Percentiles rank a stretch among this genome's conserved stretches.
phyloP scores from a whole-genome alignment of 2,329 filamentous ascomycete genomes.

The Tolypocladium album region DNA sequence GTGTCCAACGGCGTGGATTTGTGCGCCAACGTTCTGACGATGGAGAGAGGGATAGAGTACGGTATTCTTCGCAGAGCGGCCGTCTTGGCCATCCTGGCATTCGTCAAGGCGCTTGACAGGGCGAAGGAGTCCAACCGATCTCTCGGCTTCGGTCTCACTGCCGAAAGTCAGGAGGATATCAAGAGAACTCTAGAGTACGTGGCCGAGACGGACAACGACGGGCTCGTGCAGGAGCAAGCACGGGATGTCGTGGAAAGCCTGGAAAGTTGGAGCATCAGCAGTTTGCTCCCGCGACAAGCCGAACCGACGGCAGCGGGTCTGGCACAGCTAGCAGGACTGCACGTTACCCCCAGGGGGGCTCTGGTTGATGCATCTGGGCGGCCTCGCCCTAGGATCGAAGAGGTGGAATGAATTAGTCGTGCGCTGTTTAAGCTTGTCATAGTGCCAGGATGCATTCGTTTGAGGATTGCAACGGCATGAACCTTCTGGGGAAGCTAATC shows the following conservation, averaged over 20 bases:
- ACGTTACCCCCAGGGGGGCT: conserved; percentile 19
- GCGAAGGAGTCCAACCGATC: conserved; percentile 34
- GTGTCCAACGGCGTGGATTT: conserved; percentile 51
- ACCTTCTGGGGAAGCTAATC: neutral
- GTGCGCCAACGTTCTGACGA: conserved; percentile 47
- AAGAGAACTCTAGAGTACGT: conserved; percentile 51
- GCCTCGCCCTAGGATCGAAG: conserved; percentile 41
- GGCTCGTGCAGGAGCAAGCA: conserved; percentile 56
- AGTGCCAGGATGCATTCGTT: neutral
- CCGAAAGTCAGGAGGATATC: conserved; percentile 50
- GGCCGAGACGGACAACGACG: conserved; percentile 55
- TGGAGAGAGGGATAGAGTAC: conserved; percentile 49
- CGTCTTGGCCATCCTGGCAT: conserved; percentile 49
- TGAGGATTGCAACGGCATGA: neutral
- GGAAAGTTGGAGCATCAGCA: conserved; percentile 48
- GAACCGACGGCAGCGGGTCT: conserved; percentile 13
- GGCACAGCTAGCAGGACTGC: conserved; percentile 25
- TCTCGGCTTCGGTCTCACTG: conserved; percentile 43
- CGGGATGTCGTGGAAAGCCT: conserved; percentile 56
- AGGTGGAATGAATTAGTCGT: conserved; percentile 39
- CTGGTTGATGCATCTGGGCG: conserved; percentile 13
- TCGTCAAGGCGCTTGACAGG: conserved; percentile 48
- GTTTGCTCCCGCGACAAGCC: conserved; percentile 28
- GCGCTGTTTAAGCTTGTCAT: neutral
- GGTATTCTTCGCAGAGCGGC: conserved; percentile 58